Conservation (phyloP, 768 basidiomycete species). For the Holtermannia corniformis region DNA sequence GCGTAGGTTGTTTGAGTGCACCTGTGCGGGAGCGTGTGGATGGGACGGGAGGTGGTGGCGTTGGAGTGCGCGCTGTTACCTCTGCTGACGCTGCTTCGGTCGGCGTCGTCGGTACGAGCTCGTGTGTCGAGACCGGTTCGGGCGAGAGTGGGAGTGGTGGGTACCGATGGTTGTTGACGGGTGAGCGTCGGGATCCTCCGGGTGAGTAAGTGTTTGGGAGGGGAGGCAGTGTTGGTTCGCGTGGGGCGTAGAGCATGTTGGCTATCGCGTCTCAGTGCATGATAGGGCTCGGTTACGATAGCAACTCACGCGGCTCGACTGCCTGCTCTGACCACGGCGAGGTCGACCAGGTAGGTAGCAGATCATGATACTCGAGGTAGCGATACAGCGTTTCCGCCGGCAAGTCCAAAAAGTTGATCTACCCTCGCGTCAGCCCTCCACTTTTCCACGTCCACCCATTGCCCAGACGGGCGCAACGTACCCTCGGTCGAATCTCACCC, state of each 20-base stretch:
- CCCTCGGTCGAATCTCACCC: slow-evolving; percentile 20
- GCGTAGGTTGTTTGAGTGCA: slow-evolving; percentile 12
- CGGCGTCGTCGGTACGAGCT: slow-evolving; percentile 45
- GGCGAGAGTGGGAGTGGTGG: slow-evolving; percentile 52
- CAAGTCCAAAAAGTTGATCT: slow-evolving; percentile 35
- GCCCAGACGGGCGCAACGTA: slow-evolving; percentile 7
- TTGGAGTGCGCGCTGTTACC: neutral
- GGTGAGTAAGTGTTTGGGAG: neutral
- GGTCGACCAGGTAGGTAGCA: slow-evolving; percentile 27
- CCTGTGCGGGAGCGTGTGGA: slow-evolving; percentile 29
- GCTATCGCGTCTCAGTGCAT: neutral
- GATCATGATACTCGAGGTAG: slow-evolving; percentile 31
- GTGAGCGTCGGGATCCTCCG: neutral
- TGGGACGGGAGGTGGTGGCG: slow-evolving; percentile 13
- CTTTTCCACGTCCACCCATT: neutral
- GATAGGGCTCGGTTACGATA: neutral
- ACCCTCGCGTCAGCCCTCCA: neutral
- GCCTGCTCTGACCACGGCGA: slow-evolving; percentile 38
- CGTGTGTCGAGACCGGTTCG: slow-evolving; percentile 62
- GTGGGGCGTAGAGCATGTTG: slow-evolving; percentile 5
- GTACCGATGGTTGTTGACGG: neutral
- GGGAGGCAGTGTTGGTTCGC: neutral
- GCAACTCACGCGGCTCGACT: slow-evolving; percentile 26
- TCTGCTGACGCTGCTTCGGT: slow-evolving; percentile 60
- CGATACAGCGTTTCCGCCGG: slow-evolving; percentile 29